Conservation (phyloP, 495 filamentous ascomycete genomes). For the Pyrenula massariospora region DNA sequence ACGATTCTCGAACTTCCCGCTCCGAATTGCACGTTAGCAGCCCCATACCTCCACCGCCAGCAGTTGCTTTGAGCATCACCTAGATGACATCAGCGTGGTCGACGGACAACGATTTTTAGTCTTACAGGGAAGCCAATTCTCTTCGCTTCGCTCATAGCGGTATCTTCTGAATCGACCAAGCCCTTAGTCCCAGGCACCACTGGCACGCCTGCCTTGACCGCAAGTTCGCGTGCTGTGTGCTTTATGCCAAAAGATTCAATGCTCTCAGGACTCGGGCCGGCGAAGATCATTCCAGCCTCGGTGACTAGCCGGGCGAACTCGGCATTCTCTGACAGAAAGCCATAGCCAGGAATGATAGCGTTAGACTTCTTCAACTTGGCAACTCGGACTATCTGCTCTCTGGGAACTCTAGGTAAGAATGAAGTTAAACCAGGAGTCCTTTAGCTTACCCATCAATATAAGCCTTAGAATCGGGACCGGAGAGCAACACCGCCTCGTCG, state of each 20-base stretch:
- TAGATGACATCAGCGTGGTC: not conserved
- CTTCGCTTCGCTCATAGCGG: conserved; percentile 27
- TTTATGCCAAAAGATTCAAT: conserved; percentile 48
- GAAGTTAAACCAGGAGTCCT: not conserved
- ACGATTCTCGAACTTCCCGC: conserved; percentile 24
- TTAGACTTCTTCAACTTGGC: conserved; percentile 27
- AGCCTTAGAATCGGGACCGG: conserved; percentile 29
- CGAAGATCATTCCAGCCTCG: conserved; percentile 38
- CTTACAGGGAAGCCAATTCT: conserved; percentile 36
- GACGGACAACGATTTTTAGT: not conserved
- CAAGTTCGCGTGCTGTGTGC: conserved; percentile 39
- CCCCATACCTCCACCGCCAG: conserved; percentile 48
- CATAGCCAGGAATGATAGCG: conserved; percentile 46
- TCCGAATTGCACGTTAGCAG: conserved; percentile 25
- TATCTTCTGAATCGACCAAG: conserved; percentile 30
- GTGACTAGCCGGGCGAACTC: conserved; percentile 37
- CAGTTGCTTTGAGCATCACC: conserved; percentile 47
- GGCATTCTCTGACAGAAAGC: conserved; percentile 47
- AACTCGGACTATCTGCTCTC: conserved; percentile 35
- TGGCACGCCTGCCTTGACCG: conserved; percentile 36
- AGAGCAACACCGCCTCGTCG: conserved; percentile 36
- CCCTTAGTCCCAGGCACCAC: conserved; percentile 40
- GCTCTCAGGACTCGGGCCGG: conserved; percentile 38
- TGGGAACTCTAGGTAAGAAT: too few species aligned
- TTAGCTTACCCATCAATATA: conserved; percentile 30